Percentiles rank a stretch among this genome's conserved stretches.
phyloP scores from a whole-genome alignment of 2,329 filamentous ascomycete genomes.

The Grosmannia clavigera region DNA sequence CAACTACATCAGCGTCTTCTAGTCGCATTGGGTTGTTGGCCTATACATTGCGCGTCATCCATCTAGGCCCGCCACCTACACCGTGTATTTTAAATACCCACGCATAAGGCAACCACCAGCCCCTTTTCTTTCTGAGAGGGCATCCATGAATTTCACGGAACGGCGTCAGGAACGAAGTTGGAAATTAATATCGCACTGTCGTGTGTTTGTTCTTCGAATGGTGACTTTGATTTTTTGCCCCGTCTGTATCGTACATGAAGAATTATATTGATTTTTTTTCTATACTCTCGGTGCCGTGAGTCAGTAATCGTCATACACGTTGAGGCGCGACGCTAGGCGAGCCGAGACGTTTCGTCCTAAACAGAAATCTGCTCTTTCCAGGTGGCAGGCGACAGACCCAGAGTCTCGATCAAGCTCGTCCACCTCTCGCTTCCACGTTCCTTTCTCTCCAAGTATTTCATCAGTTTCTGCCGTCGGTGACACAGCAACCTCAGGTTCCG shows the following conservation, averaged over 20 bases:
- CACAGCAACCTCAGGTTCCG: constrained; percentile 75
- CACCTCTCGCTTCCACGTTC: constrained; percentile 86
- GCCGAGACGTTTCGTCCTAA: constrained; percentile 5
- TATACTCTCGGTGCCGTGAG: neutral
- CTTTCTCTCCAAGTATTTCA: constrained; percentile 77
- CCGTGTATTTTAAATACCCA: constrained; percentile 2
- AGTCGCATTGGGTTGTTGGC: constrained; percentile 1
- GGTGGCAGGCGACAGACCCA: constrained; percentile 77
- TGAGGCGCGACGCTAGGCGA: neutral
- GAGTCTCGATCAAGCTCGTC: constrained; percentile 69
- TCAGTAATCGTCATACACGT: neutral
- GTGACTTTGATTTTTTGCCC: neutral
- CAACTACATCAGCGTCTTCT: constrained; percentile 98
- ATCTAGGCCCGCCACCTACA: neutral
- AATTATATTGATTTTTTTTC: neutral
- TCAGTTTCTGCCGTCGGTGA: constrained; percentile 77
- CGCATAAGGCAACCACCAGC: neutral
- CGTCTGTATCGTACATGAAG: constrained; percentile 1
- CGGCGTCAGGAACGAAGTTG: constrained; percentile 1
- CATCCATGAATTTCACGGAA: neutral
- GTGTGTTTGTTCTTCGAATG: neutral
- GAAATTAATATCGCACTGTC: neutral
- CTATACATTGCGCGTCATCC: neutral
- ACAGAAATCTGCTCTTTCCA: constrained; percentile 84
- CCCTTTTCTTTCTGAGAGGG: neutral